A percentile compares a stretch with the other conserved stretches of the same genome.
Evolutionary conservation across 148 eudicot genomes (phyloP).

Genomic region (Rhododendron simsii): DNA sequence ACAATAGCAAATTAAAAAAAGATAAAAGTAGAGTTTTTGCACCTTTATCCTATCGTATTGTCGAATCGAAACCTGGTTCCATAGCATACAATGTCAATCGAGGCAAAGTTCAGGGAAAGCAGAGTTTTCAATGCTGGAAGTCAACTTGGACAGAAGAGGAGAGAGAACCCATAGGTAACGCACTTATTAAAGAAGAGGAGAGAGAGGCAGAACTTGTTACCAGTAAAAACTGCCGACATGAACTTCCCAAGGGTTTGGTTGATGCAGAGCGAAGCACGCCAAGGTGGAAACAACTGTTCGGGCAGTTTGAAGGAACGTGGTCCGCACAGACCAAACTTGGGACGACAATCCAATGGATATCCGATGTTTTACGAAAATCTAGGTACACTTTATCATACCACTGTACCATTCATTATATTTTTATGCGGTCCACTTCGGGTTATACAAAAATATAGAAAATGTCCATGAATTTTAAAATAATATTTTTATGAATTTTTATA

Average conservation of each 20-base stretch:
- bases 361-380: too few relatives aligned
- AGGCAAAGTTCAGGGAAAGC: background rate
- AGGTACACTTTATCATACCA: too few relatives aligned
- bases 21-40: too few relatives aligned
- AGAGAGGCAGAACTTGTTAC: background rate
- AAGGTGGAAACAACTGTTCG: background rate
- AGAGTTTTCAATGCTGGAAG: background rate
- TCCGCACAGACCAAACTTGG: background rate
- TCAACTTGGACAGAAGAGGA: background rate
- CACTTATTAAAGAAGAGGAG: too few relatives aligned
- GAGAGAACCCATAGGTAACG: background rate
- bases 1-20: background rate
- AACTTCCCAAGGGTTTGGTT: background rate
- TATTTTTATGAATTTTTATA: too few relatives aligned
- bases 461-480: too few relatives aligned
- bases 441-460: too few relatives aligned
- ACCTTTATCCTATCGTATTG: background rate
- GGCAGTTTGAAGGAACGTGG: background rate
- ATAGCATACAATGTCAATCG: background rate
- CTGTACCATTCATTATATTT: too few relatives aligned
- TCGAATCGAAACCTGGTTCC: background rate
- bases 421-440: too few relatives aligned
- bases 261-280: background rate
- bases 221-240: background rate
- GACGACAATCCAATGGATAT: too few relatives aligned